phyloP scores from a whole-genome alignment of 805 yeast species.

The Yarrowia deformans region DNA sequence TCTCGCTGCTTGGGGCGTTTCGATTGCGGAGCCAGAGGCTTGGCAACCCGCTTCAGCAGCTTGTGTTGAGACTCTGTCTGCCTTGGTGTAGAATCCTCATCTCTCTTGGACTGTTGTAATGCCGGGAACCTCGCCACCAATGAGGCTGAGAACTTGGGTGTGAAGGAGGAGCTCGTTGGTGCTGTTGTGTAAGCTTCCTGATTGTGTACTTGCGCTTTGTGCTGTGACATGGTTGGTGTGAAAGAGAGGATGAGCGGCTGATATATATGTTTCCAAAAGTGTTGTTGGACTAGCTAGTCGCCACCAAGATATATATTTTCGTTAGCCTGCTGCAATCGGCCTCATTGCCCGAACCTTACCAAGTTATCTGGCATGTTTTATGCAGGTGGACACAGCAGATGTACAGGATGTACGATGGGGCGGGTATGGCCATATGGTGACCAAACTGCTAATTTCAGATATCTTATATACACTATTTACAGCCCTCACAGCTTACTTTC shows the following conservation, averaged over 20 bases:
- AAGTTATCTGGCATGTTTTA: conserved; percentile 11
- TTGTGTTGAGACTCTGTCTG: conserved; percentile 1
- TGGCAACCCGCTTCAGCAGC: conserved; percentile 7
- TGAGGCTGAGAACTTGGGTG: conserved; percentile 15
- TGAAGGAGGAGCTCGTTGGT: background rate
- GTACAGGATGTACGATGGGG: background rate
- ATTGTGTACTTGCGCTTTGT: background rate
- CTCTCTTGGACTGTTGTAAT: conserved; percentile 1
- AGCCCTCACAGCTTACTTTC: conserved; percentile 7
- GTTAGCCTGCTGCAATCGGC: too few species aligned
- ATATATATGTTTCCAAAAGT: background rate
- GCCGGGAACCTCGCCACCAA: conserved; percentile 31
- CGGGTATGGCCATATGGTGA: too few species aligned
- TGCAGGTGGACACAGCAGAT: background rate
- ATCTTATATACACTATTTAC: background rate
- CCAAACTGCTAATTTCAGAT: too few species aligned
- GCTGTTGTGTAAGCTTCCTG: background rate
- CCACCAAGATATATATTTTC: conserved; percentile 11
- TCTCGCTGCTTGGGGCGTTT: background rate
- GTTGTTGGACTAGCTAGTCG: background rate
- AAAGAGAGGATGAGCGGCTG: background rate
- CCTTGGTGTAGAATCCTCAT: background rate
- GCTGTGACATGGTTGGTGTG: background rate
- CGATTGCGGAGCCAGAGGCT: background rate
- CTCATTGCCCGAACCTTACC: conserved; percentile 2